Base-by-base conservation (phyloP, 139 green algal genomes). In the Chlorella ohadii region DNA sequence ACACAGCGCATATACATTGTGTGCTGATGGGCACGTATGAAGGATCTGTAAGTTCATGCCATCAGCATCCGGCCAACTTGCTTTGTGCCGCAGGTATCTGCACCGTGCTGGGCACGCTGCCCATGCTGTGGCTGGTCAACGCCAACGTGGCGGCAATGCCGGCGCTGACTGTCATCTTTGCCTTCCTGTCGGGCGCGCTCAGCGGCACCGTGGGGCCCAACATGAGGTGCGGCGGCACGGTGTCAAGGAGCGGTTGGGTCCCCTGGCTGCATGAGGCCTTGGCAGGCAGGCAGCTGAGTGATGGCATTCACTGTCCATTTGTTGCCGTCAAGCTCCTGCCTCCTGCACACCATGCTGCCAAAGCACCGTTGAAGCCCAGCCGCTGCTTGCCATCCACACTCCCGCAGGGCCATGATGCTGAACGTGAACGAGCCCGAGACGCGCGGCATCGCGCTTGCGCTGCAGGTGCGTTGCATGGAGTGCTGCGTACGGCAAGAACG, bases 351-450 rank as follows among this genome's bases (percentile, higher is more conserved):
- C 28, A n/a, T n/a, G n/a, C n/a, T n/a, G n/a, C n/a, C n/a, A n/a
- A n/a, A n/a, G n/a, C n/a, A n/a, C n/a, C n/a, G n/a, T n/a, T n/a
- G n/a, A n/a, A n/a, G n/a, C n/a, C n/a, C n/a, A n/a, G n/a, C n/a
- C n/a, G n/a, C n/a, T n/a, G n/a, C n/a, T n/a, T n/a, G n/a, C n/a
- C n/a, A n/a, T n/a, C n/a, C n/a, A n/a, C n/a, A 16, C 15, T 6
- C 59, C 5, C 33, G 66, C 83, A 90, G 85, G 44, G 91, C 94
- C 23, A 90, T 96, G 76, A 89, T 98, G 75, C 79, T 97, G 38
- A 96, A 97, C 67, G 91, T 96, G 20, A 97, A 97, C 87, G 90
- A 95, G 79, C 95, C 95, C 4, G 93, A 97, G 84, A 91, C 86
- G 17, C 86, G 95, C 0, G 95, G 95, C 15, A 86, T 96, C 19